phyloP scores from a whole-genome alignment of 2,329 filamentous ascomycete species.

The Scytalidium sp. region DNA sequence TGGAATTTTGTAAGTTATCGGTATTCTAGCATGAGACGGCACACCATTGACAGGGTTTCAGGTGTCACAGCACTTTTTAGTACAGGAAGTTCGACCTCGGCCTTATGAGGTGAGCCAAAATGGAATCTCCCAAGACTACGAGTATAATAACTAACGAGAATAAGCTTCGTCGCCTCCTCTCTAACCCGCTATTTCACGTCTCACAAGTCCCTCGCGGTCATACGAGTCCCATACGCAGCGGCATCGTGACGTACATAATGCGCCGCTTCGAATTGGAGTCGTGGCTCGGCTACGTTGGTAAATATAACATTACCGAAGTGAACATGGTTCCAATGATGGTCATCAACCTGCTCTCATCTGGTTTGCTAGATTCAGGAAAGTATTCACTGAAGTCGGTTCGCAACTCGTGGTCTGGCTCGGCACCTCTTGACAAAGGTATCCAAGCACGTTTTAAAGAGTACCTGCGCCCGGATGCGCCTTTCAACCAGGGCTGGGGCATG shows the following conservation, averaged over 20 bases:
- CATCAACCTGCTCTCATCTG: slow-evolving; percentile 50
- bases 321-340: slow-evolving; percentile 73
- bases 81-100: no score
- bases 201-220: background rate
- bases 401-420: no score
- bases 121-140: no score
- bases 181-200: background rate
- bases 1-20: slow-evolving; percentile 30
- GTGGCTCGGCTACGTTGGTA: slow-evolving; percentile 66
- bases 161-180: background rate
- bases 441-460: slow-evolving; percentile 4
- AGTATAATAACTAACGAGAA: no score
- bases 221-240: slow-evolving; percentile 4
- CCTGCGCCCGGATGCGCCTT: slow-evolving; percentile 65
- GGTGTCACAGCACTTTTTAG: no score
- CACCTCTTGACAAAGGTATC: no score
- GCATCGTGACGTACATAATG: slow-evolving; percentile 9
- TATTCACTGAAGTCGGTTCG: no score
- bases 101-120: no score
- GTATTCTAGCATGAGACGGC: slow-evolving; percentile 49
- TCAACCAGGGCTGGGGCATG: slow-evolving; percentile 48
- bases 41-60: slow-evolving; percentile 46
- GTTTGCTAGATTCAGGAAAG: slow-evolving; percentile 24
- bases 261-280: slow-evolving; percentile 56
- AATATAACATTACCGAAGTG: slow-evolving; percentile 66